Evolutionary conservation across 1,284 basidiomycete species (phyloP).

Genomic region (Stereum hirsutum): DNA sequence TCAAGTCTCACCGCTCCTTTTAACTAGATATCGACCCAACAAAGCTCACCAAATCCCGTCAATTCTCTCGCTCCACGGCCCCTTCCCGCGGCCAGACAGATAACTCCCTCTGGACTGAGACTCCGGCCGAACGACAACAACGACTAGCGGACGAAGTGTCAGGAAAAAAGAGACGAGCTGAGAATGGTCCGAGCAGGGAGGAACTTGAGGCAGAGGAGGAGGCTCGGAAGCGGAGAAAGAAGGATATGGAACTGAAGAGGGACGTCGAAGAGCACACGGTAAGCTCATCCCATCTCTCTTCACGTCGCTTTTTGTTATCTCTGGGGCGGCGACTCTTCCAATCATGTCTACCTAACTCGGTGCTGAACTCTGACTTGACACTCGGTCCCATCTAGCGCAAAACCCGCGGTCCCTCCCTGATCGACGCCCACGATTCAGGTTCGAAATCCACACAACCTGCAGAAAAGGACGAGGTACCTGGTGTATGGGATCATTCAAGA

Average conservation of each 20-base stretch:
- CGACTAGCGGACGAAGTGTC: conserved; percentile 80
- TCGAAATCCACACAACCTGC: conserved; percentile 28
- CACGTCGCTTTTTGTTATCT: no score
- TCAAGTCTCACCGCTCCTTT: not conserved
- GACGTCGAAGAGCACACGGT: conserved; percentile 81
- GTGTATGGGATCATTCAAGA: conserved; percentile 81
- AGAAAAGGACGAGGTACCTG: conserved; percentile 43
- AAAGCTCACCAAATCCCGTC: conserved; percentile 55
- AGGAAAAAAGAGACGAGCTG: conserved; percentile 71
- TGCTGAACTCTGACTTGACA: not conserved
- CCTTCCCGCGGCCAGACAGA: conserved; percentile 39
- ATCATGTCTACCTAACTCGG: no score
- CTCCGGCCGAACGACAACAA: conserved; percentile 79
- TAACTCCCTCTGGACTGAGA: conserved; percentile 85
- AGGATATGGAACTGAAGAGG: conserved; percentile 58
- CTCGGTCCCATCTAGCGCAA: conserved; percentile 35
- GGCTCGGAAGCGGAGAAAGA: conserved; percentile 40
- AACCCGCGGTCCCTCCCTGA: conserved; percentile 56
- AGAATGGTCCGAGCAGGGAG: conserved; percentile 32
- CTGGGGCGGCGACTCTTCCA: no score
- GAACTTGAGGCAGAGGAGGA: conserved; percentile 31
- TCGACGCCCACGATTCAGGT: conserved; percentile 52
- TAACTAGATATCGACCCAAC: conserved; percentile 57
- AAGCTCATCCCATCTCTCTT: conserved; percentile 16
- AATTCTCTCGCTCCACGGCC: conserved; percentile 63